Evolutionary conservation across 805 yeast genomes (phyloP), one percentile per base, ranked within the genome.

Genomic region (Ogataea neopini): DNA sequence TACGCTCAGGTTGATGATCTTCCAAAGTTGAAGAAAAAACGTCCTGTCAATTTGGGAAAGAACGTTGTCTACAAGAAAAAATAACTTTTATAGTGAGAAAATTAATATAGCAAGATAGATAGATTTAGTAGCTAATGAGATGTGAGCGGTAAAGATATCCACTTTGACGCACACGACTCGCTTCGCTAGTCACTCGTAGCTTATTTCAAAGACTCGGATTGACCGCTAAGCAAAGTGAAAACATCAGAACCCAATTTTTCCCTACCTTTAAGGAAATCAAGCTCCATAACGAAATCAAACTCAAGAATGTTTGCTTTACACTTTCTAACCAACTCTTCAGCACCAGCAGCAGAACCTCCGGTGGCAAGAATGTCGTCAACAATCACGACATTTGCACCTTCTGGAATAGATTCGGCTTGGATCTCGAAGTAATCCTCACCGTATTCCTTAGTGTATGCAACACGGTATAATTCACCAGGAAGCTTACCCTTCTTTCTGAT

Each of bases 361-460:
- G 99, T 94, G 42, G 99, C 99, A 66, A 94, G 86, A 61, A 94
- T 90, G 64, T 94, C 99, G 69, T 94, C 99, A 32, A 94, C 95
- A 55, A 94, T 78, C 32, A 92, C 73, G 23, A 94, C 94, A 49
- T 78, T 86, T 40, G 96, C 79, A 32, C 92, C 95, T 52, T 77
- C 76, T 55, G 88, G 85, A 56, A 94, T 81, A 30, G 92, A 81
- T 47, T 79, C 91, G 53, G 76, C 74, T 74, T 94, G 99, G 70
- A 94, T 82, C 68, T 90, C 96, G 64, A 94, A 89, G 44, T 72
- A 78, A 70, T 94, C 99, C 51, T 75, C 72, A 63, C 98, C 99
- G 70, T 94, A 94, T 71, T 94, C 99, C 75, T 94, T 94, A 60
- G 76, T 71, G 74, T 83, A 94, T 49, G 78, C 79, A 43, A 89